Evolutionary conservation across 805 yeast genomes (phyloP), one percentile per base, ranked within the genome.

Genomic region (Yamadazyma ubonensis): DNA sequence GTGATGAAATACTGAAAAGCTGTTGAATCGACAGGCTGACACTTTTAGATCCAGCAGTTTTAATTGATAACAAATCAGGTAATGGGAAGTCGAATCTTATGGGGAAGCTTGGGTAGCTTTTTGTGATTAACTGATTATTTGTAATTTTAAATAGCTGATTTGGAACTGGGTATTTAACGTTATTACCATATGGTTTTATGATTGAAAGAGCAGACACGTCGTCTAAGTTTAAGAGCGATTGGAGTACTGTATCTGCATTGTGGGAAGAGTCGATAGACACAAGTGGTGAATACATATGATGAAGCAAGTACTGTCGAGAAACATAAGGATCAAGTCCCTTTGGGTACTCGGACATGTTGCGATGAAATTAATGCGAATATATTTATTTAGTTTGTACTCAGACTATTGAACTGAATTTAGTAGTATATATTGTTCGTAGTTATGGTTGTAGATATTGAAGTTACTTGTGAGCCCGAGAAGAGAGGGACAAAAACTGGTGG

Each of bases 131-230:
- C 52, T 75, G 81, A 19, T 73, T 67, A 51, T 75, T 80, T 20
- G 75, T 70, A 39, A 77, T 69, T 37, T 69, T 73, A 49, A 73
- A 73, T 19, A 67, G 53, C 47, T 69, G 73, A 48, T 57, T 57
- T 17, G 71, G 57, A 5, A 57, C 49, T 28, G 58, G 54, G 41
- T 76, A 75, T 33, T 64, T 61, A 22, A 77, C 71, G 43, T 60
- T 65, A 48, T 76, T 78, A 5, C 85, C 86, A 54, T 76, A 78
- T 0, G 81, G 81, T 44, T 63, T 58, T 14, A 80, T 43, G 36
- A 79, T 52, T 46, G 70, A 77, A 34, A 77, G 61, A n/a, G 73
- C 53, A 2, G 78, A 68, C 7, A 59, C 37, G 43, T 60, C 63
- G 11, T 29, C 23, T 38, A 59, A 56, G 37, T 58, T 57, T 8